Evolutionary conservation across 768 basidiomycete species (phyloP).

Genomic region (Phaeotremella skinneri): DNA sequence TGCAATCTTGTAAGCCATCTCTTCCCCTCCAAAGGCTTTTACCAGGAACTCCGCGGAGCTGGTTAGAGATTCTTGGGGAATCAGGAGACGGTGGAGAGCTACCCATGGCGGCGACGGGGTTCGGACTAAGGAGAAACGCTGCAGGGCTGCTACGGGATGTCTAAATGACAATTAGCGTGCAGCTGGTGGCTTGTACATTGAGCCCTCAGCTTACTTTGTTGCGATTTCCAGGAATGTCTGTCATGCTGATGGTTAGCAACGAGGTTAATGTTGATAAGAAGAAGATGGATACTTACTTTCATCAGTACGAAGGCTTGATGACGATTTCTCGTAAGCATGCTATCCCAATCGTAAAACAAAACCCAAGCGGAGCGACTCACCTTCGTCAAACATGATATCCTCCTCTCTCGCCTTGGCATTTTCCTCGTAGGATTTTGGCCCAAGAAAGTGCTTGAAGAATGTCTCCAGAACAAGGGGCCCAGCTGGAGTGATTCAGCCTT

Average conservation of each 20-base stretch:
- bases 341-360: not conserved
- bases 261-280: not conserved
- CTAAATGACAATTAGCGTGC: constrained; percentile 52
- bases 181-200: not conserved
- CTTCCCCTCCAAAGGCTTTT: constrained; percentile 73
- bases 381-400: constrained; percentile 77
- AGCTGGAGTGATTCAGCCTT: constrained; percentile 14
- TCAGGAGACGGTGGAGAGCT: constrained; percentile 65
- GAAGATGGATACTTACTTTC: constrained; percentile 42
- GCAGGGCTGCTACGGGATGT: constrained; percentile 81
- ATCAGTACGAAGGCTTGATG: constrained; percentile 67
- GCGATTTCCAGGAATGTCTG: constrained; percentile 72
- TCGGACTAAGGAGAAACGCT: constrained; percentile 69
- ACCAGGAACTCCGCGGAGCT: constrained; percentile 72
- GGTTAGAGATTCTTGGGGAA: constrained; percentile 74
- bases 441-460: constrained; percentile 81
- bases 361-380: constrained; percentile 27
- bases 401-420: constrained; percentile 60
- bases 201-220: constrained; percentile 49
- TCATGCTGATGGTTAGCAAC: not conserved
- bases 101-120: constrained; percentile 84
- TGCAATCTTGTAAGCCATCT: constrained; percentile 66
- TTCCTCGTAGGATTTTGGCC: constrained; percentile 54
- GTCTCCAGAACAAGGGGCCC: constrained; percentile 55
- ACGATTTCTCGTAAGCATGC: no score